Percentiles rank a stretch among this genome's conserved stretches.
Evolutionary conservation across 768 basidiomycete species (phyloP).

Genomic region (Phylloporus rhodoxanthus): DNA sequence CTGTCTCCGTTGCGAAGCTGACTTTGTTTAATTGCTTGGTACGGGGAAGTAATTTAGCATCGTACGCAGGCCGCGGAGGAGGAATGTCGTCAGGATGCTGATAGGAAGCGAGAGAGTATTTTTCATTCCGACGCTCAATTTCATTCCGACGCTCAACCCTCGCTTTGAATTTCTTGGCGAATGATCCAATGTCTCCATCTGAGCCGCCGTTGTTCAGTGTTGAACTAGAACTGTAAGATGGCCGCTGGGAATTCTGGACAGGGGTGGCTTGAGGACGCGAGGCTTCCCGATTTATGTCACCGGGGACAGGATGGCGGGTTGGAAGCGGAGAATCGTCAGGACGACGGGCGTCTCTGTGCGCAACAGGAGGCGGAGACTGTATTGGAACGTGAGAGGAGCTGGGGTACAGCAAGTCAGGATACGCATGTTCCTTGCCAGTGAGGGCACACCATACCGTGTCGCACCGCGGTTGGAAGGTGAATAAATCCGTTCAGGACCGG

Average conservation of each 20-base stretch:
- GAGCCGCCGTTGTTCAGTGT: constrained; percentile 31
- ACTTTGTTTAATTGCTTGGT: constrained; percentile 28
- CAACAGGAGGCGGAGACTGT: constrained; percentile 4
- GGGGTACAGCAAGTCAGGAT: constrained; percentile 6
- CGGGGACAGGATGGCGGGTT: background rate
- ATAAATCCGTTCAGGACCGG: constrained; percentile 17
- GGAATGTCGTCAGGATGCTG: constrained; percentile 58
- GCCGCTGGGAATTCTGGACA: constrained; percentile 20
- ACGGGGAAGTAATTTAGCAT: constrained; percentile 11
- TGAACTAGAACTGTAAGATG: constrained; percentile 34
- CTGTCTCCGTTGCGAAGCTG: constrained; percentile 34
- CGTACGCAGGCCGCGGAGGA: constrained; percentile 43
- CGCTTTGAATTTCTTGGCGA: constrained; percentile 10
- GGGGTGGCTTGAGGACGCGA: constrained; percentile 14
- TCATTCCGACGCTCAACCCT: too few species aligned
- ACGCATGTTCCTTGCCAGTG: background rate
- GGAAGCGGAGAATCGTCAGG: background rate
- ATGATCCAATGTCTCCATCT: constrained; percentile 17
- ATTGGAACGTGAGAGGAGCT: constrained; percentile 8
- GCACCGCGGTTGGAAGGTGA: background rate
- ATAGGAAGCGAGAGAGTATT: constrained; percentile 50
- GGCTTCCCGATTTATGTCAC: background rate
- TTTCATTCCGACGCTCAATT: constrained; percentile 30
- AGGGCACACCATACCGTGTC: background rate
- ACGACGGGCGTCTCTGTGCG: background rate